A percentile compares a stretch with the other conserved stretches of the same genome.
These are phyloP conservation scores for Peribolospora baueri DNA, from an alignment of 768 basidiomycete genomes.

Conservation along the genomic window DNA sequence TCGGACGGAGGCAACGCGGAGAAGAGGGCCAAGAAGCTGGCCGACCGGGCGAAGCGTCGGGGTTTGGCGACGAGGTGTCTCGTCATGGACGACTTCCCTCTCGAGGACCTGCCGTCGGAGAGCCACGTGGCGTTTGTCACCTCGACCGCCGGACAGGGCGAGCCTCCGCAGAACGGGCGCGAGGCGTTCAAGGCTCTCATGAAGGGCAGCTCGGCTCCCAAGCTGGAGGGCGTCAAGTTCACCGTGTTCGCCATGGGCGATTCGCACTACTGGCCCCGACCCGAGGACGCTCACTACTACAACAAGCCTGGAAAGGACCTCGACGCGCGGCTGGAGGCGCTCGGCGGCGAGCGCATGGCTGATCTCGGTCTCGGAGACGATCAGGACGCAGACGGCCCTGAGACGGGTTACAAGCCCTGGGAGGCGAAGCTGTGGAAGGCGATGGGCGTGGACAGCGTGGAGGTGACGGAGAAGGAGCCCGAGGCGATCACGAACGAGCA, in stretches of 20 bases:
- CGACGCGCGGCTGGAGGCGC: constrained; percentile 45
- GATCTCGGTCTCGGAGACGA: constrained; percentile 76
- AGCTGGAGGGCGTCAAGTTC: constrained; percentile 31
- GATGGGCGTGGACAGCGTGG: constrained; percentile 66
- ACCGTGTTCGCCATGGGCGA: constrained; percentile 90
- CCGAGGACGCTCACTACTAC: constrained; percentile 93
- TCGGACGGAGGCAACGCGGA: constrained; percentile 91
- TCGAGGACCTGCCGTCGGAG: constrained; percentile 51
- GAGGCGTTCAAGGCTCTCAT: constrained; percentile 67
- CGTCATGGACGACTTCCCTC: constrained; percentile 54
- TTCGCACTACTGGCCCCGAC: constrained; percentile 94
- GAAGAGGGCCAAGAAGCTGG: constrained; percentile 76
- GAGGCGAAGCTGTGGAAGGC: constrained; percentile 82
- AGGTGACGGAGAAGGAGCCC: constrained; percentile 75
- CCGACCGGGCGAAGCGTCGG: constrained; percentile 53
- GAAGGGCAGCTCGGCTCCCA: constrained; percentile 18
- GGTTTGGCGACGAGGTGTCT: constrained; percentile 52
- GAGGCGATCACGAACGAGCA: constrained; percentile 98
- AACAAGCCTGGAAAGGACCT: constrained; percentile 90
- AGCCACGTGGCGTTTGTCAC: constrained; percentile 58
- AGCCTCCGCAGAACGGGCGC: constrained; percentile 88
- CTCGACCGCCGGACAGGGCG: constrained; percentile 87
- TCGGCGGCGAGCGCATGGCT: constrained; percentile 54
- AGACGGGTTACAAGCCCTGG: constrained; percentile 94
- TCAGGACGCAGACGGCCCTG: constrained; percentile 83